phyloP scores from a whole-genome alignment of 139 green algal species.

The Edaphochlamys debaryana region DNA sequence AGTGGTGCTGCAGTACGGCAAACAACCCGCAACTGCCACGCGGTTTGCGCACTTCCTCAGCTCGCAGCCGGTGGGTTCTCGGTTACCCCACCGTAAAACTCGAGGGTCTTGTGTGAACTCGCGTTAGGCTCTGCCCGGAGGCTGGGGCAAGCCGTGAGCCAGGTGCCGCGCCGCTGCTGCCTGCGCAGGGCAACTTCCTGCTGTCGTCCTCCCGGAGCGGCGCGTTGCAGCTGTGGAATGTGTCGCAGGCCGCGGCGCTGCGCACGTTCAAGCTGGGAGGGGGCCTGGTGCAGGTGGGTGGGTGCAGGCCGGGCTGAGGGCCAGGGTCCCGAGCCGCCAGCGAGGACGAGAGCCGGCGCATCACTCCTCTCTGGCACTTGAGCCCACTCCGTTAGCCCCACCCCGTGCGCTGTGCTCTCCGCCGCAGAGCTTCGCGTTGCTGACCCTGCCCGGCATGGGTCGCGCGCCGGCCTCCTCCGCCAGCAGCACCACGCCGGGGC shows the following conservation, averaged over 20 bases:
- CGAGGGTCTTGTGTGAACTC: no score
- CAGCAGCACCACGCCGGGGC: background rate
- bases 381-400: no score
- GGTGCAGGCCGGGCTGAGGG: slow-evolving; percentile 40
- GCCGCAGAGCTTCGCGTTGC: background rate
- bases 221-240: slow-evolving; percentile 67
- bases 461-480: background rate
- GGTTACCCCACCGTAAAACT: no score
- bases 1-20: slow-evolving; percentile 40
- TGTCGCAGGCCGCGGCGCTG: slow-evolving; percentile 52
- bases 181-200: slow-evolving; percentile 61
- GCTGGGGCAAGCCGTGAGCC: no score
- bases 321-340: no score
- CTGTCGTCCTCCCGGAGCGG: slow-evolving; percentile 42
- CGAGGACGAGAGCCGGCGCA: no score
- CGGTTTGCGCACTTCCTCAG: slow-evolving; percentile 46
- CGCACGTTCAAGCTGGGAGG: slow-evolving; percentile 43
- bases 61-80: slow-evolving; percentile 33
- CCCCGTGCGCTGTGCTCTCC: no score
- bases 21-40: slow-evolving; percentile 50
- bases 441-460: background rate
- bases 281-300: slow-evolving; percentile 41
- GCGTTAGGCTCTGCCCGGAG: no score
- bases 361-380: no score
- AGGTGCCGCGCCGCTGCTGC: no score